Conservation (phyloP, 345 rosid genomes). For the Eucalyptus tenuipes region DNA sequence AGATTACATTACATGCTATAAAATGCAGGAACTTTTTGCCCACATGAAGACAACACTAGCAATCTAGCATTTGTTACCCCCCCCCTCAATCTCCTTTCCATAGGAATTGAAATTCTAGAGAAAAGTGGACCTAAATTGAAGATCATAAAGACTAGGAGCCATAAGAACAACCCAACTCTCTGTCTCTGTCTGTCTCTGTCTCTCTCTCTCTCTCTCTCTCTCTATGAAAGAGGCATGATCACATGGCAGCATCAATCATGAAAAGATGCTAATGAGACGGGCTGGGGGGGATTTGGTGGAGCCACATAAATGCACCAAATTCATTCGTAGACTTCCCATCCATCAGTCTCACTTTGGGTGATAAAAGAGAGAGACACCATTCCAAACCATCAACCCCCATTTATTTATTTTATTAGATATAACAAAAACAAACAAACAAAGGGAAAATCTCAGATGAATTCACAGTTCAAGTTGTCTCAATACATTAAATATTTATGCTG, state of each 20-base stretch:
- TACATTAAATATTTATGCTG: background rate
- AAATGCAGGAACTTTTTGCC: background rate
- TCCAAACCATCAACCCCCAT: background rate
- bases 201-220: background rate
- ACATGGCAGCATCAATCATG: conserved; percentile 53
- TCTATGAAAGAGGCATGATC: conserved; percentile 22
- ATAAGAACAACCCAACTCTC: background rate
- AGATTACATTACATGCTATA: background rate
- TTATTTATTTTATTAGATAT: background rate
- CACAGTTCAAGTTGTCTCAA: background rate
- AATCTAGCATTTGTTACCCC: background rate
- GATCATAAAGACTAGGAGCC: background rate
- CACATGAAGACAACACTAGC: background rate
- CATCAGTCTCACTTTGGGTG: background rate
- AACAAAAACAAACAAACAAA: background rate
- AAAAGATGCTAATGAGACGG: conserved; percentile 39
- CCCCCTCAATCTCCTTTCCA: background rate
- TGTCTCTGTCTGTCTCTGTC: too few relatives aligned
- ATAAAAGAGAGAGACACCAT: background rate
- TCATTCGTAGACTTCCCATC: conserved; percentile 8
- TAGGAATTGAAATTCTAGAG: background rate
- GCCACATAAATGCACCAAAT: conserved; percentile 36
- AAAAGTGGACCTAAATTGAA: background rate
- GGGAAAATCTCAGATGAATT: background rate
- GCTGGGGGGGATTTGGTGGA: conserved; percentile 52